A percentile compares a stretch with the other conserved stretches of the same genome.
These are phyloP conservation scores for Climacium dendroides DNA, from an alignment of 225 moss, liverwort and hornwort species.

Conservation along the genomic window DNA sequence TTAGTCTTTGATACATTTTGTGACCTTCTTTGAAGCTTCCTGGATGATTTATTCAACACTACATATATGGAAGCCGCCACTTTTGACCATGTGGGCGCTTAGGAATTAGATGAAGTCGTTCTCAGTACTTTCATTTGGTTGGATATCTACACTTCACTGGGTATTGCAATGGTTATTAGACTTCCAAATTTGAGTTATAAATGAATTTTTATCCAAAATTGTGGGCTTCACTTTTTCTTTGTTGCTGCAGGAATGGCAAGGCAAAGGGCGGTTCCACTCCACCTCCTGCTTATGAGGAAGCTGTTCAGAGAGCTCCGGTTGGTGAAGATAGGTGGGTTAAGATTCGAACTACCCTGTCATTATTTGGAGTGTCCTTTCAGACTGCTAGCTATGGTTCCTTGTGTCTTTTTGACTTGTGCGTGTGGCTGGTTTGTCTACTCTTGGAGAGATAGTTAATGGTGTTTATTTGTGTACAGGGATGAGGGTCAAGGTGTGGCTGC, in stretches of 20 bases:
- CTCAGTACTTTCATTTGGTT: background rate
- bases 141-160: background rate
- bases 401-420: background rate
- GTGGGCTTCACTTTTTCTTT: background rate
- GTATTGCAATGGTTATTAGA: background rate
- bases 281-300: constrained; percentile 59
- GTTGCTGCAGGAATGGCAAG: constrained; percentile 22
- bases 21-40: background rate
- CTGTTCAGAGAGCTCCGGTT: constrained; percentile 12
- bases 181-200: background rate
- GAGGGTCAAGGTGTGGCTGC: constrained; percentile 58
- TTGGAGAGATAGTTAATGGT: background rate
- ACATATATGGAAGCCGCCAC: background rate
- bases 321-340: constrained; percentile 25
- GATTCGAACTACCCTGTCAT: background rate
- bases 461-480: constrained; percentile 20
- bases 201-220: background rate
- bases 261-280: constrained; percentile 31
- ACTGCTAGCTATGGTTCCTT: background rate
- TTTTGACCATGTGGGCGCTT: background rate
- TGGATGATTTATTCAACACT: background rate
- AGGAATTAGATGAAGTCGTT: background rate
- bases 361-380: background rate
- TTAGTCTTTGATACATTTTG: background rate
- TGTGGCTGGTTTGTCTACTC: background rate